Base-by-base conservation (phyloP, 768 basidiomycete genomes). In the Pholiota molesta region DNA sequence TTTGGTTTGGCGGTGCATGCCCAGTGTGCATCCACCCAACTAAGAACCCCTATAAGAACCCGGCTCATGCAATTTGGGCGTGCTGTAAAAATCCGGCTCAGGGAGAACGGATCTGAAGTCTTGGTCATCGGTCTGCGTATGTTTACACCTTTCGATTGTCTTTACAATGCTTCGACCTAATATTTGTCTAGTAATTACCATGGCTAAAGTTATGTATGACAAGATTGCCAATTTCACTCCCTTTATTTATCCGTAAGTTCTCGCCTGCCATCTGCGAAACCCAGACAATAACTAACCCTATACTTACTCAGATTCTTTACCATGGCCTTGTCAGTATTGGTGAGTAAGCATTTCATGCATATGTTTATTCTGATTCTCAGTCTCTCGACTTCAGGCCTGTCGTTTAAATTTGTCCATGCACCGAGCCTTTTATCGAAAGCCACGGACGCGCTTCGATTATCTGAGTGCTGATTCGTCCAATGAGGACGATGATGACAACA, bases 361-460 rank as follows among this genome's bases (percentile, higher is more conserved):
- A 23, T n/a, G 23, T 19, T 17, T 10, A 42, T 26, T 31, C 42
- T 33, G 7, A 47, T 45, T 44, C 52, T 45, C 21, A 31, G 28
- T 19, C 14, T 16, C 19, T 35, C 40, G 14, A 19, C 23, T 23
- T 16, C 33, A 60, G 59, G 59, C 51, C 28, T 60, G 59, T 19
- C 51, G 59, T 16, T 44, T 29, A 3, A 60, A 53, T 42, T 23
- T 60, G 33, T 28, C 14, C 39, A 28, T 53, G n/a, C 52, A 52
- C n/a, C 49, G 39, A 16, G 16, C 51, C 2, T 53, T n/a, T 11
- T 52, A 28, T 14, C 23, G 52, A 29, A 60, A 60, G 19, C 42
- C 26, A n/a, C 42, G 44, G 17, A 45, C 44, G 10, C 31, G 16
- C n/a, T 57, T 57, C 56, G 56, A 57, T 31, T 23, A 10, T 19